Evolutionary conservation across 768 basidiomycete species (phyloP), one percentile per base, ranked within the genome.

Genomic region (Boletus sp.): DNA sequence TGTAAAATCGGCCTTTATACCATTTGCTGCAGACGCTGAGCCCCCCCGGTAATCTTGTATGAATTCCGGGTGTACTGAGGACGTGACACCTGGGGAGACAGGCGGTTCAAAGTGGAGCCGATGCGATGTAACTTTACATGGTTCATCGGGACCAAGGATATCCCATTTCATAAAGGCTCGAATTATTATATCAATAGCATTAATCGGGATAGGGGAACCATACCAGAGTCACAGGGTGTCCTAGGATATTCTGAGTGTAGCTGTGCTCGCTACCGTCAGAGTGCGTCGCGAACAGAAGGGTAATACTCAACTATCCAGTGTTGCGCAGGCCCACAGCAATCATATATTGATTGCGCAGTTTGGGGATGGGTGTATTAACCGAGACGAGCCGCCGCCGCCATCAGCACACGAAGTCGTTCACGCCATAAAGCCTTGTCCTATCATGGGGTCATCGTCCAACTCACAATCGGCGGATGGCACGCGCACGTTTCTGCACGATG

Each of bases 1-100:
- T 40, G n/a, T 10, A 54, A 10, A 14, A 28, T 37, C 14, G 12
- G 18, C 30, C 47, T 54, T 68, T 68, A 69, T 67, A 50, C 51
- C 5, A n/a, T 57, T 54, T 12, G 14, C 29, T 32, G 12, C n/a
- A 11, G 44, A 7, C 1, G 9, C 50, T 6, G 17, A 39, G 9
- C 42, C 30, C 33, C 20, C 20, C 37, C 54, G 46, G 61, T 20
- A 33, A 44, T 47, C 18, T 44, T 11, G 2, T 18, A 37, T 41
- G n/a, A 42, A 44, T 40, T 18, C 54, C 39, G 30, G 33, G 49
- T 30, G 50, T 39, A 9, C 28, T 5, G 35, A 52, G 1, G 35
- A 40, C 2, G 39, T 35, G 24, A 40, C 14, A 46, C n/a, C 14
- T 30, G 17, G 9, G n/a, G 9, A 11, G 11, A 30, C 8, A 9